phyloP scores from a whole-genome alignment of 192 early-diverging fungal genomes.

The Oehlia diaphana region DNA sequence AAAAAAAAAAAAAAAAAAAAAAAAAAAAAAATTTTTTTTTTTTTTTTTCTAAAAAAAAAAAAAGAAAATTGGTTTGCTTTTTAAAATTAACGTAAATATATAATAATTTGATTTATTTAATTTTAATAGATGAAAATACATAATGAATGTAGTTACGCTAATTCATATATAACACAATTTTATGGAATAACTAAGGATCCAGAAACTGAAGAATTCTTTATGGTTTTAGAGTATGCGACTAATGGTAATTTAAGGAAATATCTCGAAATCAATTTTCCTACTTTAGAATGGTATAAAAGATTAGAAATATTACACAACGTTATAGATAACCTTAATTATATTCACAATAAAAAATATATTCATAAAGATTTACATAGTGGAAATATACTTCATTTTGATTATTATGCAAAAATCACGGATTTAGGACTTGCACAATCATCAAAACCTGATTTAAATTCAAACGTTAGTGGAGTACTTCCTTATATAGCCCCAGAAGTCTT shows the following conservation, averaged over 20 bases:
- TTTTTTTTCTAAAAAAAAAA: too few species aligned
- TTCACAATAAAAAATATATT: conserved; percentile 35
- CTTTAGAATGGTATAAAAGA: conserved; percentile 8
- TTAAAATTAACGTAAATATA: too few species aligned
- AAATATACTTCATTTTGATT: not conserved
- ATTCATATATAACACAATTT: not conserved
- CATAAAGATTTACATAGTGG: conserved; percentile 34
- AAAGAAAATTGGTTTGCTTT: too few species aligned
- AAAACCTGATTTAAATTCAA: conserved; percentile 4
- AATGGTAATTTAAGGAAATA: conserved; percentile 1
- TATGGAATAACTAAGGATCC: conserved; percentile 17
- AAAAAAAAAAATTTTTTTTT: too few species aligned
- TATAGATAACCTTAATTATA: not conserved
- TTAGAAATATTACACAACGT: not conserved
- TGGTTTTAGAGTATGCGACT: not conserved
- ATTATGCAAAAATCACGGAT: conserved; percentile 35
- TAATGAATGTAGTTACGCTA: not conserved
- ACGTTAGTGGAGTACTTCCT: conserved; percentile 36
- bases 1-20: too few species aligned
- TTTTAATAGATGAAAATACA: not conserved
- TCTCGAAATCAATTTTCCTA: not conserved
- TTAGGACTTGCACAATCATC: conserved; percentile 19
- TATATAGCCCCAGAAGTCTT: conserved; percentile 44
- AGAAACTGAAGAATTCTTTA: not conserved
- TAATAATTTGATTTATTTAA: too few species aligned